These are phyloP conservation scores for Carex kokanica DNA, from an alignment of 176 grass and related monocot species.

Conservation along the genomic window DNA sequence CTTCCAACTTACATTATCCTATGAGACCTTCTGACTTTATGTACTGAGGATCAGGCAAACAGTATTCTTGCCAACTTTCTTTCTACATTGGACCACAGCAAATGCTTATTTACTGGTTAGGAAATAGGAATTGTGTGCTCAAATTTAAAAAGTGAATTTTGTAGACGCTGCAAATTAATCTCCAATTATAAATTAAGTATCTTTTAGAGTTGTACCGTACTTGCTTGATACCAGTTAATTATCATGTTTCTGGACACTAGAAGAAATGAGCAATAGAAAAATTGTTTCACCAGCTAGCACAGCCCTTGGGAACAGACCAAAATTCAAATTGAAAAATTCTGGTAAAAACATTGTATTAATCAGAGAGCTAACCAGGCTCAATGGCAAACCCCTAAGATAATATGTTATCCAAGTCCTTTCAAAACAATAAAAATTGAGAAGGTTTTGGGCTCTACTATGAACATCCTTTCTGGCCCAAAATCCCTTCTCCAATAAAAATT, in stretches of 20 bases:
- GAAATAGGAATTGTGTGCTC: background rate
- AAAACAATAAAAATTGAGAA: too few relatives aligned
- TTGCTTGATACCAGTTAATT: background rate
- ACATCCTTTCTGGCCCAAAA: background rate
- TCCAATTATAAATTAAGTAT: too few relatives aligned
- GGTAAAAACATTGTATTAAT: background rate
- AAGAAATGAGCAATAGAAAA: background rate
- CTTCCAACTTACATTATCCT: slow-evolving; percentile 13
- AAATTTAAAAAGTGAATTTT: background rate
- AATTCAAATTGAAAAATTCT: background rate
- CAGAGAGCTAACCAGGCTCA: background rate
- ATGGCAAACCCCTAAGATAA: too few relatives aligned
- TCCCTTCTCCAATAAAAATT: background rate
- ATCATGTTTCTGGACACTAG: background rate
- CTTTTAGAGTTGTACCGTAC: background rate
- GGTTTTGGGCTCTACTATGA: background rate
- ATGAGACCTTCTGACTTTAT: slow-evolving; percentile 3
- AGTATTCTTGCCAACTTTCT: slow-evolving; percentile 16
- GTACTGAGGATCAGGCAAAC: background rate
- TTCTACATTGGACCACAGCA: slow-evolving; percentile 9
- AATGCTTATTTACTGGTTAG: background rate
- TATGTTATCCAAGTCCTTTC: too few relatives aligned
- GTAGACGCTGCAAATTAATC: background rate
- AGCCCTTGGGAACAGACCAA: too few relatives aligned
- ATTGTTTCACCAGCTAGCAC: too few relatives aligned